phyloP scores from a whole-genome alignment of 1,284 basidiomycete species.

The Porogramme epimiltina region DNA sequence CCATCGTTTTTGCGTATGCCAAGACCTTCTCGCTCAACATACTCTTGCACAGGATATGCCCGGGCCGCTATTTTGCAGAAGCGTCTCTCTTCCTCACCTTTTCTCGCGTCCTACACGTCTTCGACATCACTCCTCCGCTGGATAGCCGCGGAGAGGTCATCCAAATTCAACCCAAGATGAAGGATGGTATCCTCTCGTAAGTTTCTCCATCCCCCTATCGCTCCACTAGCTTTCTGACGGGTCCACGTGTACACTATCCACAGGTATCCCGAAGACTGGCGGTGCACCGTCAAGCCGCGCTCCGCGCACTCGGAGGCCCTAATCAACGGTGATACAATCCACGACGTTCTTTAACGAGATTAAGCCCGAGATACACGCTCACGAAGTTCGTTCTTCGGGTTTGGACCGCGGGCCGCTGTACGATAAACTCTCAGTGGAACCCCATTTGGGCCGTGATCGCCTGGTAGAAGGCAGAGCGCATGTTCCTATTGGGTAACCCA shows the following conservation, averaged over 20 bases:
- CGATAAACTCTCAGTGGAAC: no score
- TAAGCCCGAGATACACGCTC: no score
- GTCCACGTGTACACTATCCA: background rate
- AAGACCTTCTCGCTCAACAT: no score
- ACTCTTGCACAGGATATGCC: conserved; percentile 19
- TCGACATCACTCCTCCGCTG: conserved; percentile 20
- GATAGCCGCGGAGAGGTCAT: conserved; percentile 11
- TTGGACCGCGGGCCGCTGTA: no score
- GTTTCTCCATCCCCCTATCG: background rate
- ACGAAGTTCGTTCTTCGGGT: no score
- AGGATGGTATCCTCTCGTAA: conserved; percentile 21
- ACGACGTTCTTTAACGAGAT: no score
- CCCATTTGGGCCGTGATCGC: no score
- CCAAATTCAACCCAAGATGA: conserved; percentile 18
- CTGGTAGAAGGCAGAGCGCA: no score
- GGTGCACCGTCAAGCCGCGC: conserved; percentile 19
- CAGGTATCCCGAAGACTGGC: conserved; percentile 22
- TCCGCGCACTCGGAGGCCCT: conserved; percentile 9
- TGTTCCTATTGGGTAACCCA: no score
- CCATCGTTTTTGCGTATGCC: no score
- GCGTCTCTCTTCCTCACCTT: conserved; percentile 20
- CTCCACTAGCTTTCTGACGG: background rate
- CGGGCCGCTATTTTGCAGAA: conserved; percentile 22
- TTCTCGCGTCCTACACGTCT: conserved; percentile 24
- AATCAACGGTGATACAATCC: conserved; percentile 1